Percentiles rank a stretch among this genome's conserved stretches.
Evolutionary conservation across 441 rosid genomes (phyloP).

Genomic region (Syzygium malaccense): DNA sequence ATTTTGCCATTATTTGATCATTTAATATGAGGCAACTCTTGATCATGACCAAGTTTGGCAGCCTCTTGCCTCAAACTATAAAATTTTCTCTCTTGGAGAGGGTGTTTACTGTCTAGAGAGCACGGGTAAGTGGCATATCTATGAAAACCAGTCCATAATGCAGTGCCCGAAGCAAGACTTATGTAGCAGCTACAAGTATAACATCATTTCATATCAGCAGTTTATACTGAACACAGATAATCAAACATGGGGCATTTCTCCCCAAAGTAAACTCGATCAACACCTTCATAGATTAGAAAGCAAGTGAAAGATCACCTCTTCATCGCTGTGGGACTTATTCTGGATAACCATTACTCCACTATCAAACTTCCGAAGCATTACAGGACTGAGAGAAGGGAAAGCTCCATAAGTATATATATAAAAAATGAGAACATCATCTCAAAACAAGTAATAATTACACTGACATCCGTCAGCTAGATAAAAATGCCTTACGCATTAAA

Average conservation of each 20-base stretch:
- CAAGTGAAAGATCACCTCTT: constrained; percentile 51
- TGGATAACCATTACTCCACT: constrained; percentile 95
- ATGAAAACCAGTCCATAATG: neutral
- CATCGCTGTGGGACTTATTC: constrained; percentile 84
- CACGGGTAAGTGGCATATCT: neutral
- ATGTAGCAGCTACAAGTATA: neutral
- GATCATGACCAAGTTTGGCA: neutral
- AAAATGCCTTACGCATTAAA: constrained; percentile 62
- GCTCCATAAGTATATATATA: neutral
- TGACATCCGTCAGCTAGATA: neutral
- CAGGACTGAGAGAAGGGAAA: constrained; percentile 55
- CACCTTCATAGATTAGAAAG: neutral
- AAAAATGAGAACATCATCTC: neutral
- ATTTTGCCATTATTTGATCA: neutral
- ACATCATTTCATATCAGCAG: neutral
- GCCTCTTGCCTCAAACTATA: neutral
- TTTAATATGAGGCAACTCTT: neutral
- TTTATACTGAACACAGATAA: neutral
- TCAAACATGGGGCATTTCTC: neutral
- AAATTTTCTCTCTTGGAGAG: neutral
- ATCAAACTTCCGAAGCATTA: constrained; percentile 95
- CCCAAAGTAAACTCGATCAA: neutral
- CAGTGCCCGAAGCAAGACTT: neutral
- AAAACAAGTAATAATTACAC: neutral
- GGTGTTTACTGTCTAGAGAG: neutral